These are phyloP conservation scores for Xylariaceae sp. DNA, from an alignment of 2,329 filamentous ascomycete species.

Conservation along the genomic window DNA sequence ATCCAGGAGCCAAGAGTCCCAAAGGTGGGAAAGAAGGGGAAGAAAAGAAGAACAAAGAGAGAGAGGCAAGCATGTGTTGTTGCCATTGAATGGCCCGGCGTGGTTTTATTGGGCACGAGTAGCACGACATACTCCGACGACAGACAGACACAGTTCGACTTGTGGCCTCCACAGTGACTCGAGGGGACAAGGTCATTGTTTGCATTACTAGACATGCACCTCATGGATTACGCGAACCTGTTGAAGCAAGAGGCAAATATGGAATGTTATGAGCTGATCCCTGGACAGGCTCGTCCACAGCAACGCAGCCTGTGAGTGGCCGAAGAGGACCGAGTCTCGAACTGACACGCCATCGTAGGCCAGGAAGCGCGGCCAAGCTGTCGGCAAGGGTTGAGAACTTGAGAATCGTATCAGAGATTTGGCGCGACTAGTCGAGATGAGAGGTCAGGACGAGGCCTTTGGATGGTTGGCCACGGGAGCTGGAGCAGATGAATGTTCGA, in stretches of 20 bases:
- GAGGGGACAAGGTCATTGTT: neutral
- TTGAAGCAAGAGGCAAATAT: neutral
- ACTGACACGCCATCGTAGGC: slow-evolving; percentile 1
- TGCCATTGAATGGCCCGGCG: slow-evolving; percentile 6
- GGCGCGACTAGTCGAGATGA: slow-evolving; percentile 24
- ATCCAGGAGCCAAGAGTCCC: neutral
- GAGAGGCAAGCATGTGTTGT: slow-evolving; percentile 3
- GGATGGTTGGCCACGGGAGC: slow-evolving; percentile 22
- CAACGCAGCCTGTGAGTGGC: slow-evolving; percentile 19
- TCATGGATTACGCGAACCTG: neutral
- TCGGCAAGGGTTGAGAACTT: slow-evolving; percentile 6
- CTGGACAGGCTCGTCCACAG: neutral
- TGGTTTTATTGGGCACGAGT: slow-evolving; percentile 11
- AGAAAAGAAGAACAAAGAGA: slow-evolving; percentile 9
- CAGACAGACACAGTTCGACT: slow-evolving; percentile 1
- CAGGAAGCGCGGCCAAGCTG: slow-evolving; percentile 5
- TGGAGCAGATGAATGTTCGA: slow-evolving; percentile 29
- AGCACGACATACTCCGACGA: no score
- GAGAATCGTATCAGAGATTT: slow-evolving; percentile 7
- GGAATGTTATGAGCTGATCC: neutral
- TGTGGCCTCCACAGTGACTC: slow-evolving; percentile 1
- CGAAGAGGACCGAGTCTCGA: slow-evolving; percentile 1
- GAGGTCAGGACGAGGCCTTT: slow-evolving; percentile 23
- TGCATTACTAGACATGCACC: neutral
- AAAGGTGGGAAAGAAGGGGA: slow-evolving; percentile 3